These are phyloP conservation scores for Acer negundo DNA, from an alignment of 345 rosid species.

Conservation along the genomic window DNA sequence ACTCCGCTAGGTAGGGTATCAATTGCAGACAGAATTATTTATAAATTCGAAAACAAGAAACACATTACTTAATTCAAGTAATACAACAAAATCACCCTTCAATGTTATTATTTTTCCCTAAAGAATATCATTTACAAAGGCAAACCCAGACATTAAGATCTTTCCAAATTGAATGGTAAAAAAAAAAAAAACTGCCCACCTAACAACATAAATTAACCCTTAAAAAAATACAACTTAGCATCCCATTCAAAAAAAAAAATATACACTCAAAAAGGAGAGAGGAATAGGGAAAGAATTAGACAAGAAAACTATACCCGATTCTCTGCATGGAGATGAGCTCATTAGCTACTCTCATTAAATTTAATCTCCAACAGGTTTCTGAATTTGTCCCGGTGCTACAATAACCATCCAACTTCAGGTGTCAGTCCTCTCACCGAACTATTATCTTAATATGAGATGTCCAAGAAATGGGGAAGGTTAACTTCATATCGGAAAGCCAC, in stretches of 20 bases:
- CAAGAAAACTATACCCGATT: conserved; percentile 15
- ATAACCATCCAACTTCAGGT: conserved; percentile 16
- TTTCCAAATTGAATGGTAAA: conserved; percentile 4
- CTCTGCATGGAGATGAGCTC: conserved; percentile 7
- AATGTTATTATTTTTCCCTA: conserved; percentile 9
- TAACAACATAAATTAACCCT: conserved; percentile 9
- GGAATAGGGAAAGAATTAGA: conserved; percentile 5
- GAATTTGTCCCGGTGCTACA: conserved; percentile 15
- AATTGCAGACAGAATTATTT: neutral
- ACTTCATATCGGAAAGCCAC: conserved; percentile 17
- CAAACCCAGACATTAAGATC: conserved; percentile 9
- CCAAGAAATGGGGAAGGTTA: conserved; percentile 5
- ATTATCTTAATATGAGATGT: neutral
- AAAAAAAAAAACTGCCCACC: conserved; percentile 25
- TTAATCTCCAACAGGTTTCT: conserved; percentile 11
- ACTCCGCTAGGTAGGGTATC: neutral
- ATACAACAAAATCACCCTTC: conserved; percentile 8
- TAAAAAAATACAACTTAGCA: neutral
- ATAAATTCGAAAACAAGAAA: neutral
- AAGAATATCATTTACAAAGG: conserved; percentile 31
- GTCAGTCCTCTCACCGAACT: neutral
- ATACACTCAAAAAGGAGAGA: conserved; percentile 19
- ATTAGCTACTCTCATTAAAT: neutral
- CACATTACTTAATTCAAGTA: neutral
- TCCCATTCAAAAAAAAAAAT: conserved; percentile 11